phyloP scores from a whole-genome alignment of 2,329 filamentous ascomycete genomes.

The Pseudogymnoascus sp. region DNA sequence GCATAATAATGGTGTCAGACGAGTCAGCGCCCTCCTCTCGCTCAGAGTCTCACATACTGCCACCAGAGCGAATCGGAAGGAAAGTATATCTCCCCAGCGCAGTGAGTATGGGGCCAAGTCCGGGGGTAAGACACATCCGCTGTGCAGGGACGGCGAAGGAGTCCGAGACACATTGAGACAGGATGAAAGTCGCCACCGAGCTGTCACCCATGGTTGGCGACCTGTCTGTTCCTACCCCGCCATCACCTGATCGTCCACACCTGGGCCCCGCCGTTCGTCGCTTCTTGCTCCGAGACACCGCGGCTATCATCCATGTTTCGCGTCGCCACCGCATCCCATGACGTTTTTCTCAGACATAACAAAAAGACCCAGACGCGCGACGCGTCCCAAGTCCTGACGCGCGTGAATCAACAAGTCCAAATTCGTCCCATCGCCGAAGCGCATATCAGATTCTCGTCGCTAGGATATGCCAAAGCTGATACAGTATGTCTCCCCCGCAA shows the following conservation, averaged over 20 bases:
- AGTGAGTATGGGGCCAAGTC: background rate
- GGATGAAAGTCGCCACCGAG: background rate
- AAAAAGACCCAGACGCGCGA: background rate
- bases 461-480: background rate
- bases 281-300: background rate
- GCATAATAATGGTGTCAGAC: slow-evolving; percentile 7
- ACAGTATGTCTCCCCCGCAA: background rate
- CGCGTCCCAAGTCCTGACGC: background rate
- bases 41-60: background rate
- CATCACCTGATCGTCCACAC: background rate
- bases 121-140: slow-evolving; percentile 5
- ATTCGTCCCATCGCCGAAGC: background rate
- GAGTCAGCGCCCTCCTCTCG: background rate
- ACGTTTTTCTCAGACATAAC: background rate
- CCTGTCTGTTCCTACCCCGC: background rate
- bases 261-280: background rate
- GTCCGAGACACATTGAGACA: slow-evolving; percentile 2
- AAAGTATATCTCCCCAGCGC: background rate
- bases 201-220: background rate
- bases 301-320: background rate
- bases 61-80: background rate
- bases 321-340: background rate
- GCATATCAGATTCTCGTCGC: background rate
- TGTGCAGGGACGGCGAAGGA: background rate
- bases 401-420: background rate